Conservation (phyloP, 2,329 filamentous ascomycete species). For the Nannizziopsis barbatae region DNA sequence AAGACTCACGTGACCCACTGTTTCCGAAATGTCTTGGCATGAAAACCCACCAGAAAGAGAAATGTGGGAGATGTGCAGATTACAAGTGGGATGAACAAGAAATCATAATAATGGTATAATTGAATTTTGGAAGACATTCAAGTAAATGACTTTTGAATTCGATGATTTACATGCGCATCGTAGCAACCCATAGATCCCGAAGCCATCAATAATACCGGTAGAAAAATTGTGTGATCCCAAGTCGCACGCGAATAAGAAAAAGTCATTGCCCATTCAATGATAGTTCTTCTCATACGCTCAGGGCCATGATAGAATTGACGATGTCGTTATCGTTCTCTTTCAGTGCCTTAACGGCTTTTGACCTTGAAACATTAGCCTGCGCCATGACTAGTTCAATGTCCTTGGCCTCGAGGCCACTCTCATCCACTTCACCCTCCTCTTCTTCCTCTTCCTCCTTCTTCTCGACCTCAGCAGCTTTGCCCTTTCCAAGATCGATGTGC, state of each 20-base stretch:
- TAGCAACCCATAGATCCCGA: slow-evolving; percentile 7
- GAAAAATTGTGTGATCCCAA: not conserved
- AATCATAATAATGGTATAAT: not conserved
- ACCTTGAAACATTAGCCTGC: slow-evolving; percentile 89
- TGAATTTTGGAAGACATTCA: slow-evolving; percentile 5
- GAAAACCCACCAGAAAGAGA: slow-evolving; percentile 5
- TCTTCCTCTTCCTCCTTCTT: slow-evolving; percentile 69
- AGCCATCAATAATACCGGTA: not conserved
- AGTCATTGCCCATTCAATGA: not conserved
- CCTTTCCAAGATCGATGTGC: slow-evolving; percentile 45
- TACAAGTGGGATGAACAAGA: not conserved
- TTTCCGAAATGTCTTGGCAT: slow-evolving; percentile 10
- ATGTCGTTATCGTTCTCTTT: slow-evolving; percentile 98
- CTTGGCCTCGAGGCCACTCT: slow-evolving; percentile 90
- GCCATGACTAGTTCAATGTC: slow-evolving; percentile 99
- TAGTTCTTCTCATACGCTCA: slow-evolving; percentile 55
- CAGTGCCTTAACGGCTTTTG: slow-evolving; percentile 96
- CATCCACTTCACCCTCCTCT: slow-evolving; percentile 90
- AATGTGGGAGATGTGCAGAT: not conserved
- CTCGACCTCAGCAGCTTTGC: slow-evolving; percentile 52
- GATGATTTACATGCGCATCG: slow-evolving; percentile 4
- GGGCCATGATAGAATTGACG: slow-evolving; percentile 99
- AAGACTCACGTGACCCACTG: slow-evolving; percentile 13
- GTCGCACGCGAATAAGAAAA: not conserved
- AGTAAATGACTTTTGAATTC: slow-evolving; percentile 6